Evolutionary conservation across 768 basidiomycete genomes (phyloP), one percentile per base, ranked within the genome.

Genomic region (Hygrophorus russula): DNA sequence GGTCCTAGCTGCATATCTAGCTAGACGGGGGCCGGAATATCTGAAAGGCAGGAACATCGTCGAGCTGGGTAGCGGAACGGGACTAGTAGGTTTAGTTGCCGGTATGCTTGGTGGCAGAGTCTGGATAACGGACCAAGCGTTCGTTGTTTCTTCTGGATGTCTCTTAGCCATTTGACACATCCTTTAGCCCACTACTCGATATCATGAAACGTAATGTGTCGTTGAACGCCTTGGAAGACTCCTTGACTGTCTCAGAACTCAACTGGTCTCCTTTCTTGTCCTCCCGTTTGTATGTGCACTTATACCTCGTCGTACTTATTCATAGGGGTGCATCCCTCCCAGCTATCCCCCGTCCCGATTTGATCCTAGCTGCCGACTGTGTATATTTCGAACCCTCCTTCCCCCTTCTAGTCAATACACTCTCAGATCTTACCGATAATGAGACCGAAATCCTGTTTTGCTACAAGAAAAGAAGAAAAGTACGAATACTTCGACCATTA

Each of bases 371-470:
- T 1, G 92, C 92, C 0, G 92, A 97, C 56, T 97, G 92, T 52
- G 91, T 97, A 7, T 97, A 97, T 64, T 91, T 89, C 50, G 92
- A 96, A 61, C 88, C 90, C 10, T 80, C 88, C 0, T 97, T 96
- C 54, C 83, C 90, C 6, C 71, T 92, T 10, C 74, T 97, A 1
- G 84, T 92, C 2, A 61, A 80, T 49, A 93, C 91, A 0, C 67
- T 97, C 27, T 69, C 65, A 28, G 74, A 81, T 35, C 73, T 94
- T 30, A 66, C 73, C 19, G 65, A 69, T 15, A 57, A 59, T 30
- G 59, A 61, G 14, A 74, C 82, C 13, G 82, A 89, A 45, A 73
- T 93, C 32, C 59, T 94, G 29, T 91, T 97, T 62, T 92, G 89
- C 56, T 94, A 91, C 66, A 92, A 92, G 64, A 94, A 93, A 56